phyloP scores from a whole-genome alignment of 2,329 filamentous ascomycete genomes.

The Verticillium albo-atrum region DNA sequence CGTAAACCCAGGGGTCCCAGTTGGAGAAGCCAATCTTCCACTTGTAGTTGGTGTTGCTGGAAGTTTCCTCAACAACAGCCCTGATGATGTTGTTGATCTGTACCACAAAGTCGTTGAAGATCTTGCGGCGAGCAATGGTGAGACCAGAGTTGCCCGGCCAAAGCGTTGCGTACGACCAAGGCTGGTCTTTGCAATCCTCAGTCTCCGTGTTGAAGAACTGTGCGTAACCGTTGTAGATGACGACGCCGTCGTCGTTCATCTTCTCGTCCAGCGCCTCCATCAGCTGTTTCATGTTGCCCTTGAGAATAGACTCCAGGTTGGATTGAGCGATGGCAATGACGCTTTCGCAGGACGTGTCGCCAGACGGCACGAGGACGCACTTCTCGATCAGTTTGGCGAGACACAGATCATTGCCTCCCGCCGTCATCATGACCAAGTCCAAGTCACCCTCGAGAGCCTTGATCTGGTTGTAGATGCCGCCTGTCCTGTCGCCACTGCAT shows the following conservation, averaged over 20 bases:
- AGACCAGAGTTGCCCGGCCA: background rate
- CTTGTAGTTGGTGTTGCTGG: conserved; percentile 6
- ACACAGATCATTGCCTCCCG: conserved; percentile 32
- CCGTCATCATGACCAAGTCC: conserved; percentile 30
- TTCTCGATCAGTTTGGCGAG: conserved; percentile 16
- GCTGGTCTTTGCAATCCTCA: background rate
- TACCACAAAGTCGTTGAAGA: background rate
- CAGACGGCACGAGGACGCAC: conserved; percentile 14
- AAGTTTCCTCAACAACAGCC: conserved; percentile 15
- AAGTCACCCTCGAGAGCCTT: conserved; percentile 17
- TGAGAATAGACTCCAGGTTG: conserved; percentile 21
- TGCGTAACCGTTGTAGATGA: conserved; percentile 24
- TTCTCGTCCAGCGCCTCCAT: conserved; percentile 20
- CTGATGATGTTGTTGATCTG: conserved; percentile 21
- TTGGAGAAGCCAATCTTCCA: conserved; percentile 20
- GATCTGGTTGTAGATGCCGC: conserved; percentile 21
- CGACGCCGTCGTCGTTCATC: conserved; percentile 21
- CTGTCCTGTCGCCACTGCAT: conserved; percentile 20
- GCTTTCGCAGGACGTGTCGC: conserved; percentile 12
- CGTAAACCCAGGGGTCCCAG: conserved; percentile 20
- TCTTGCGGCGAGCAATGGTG: background rate
- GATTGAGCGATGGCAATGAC: conserved; percentile 18
- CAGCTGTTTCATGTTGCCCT: conserved; percentile 19
- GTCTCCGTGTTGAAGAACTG: conserved; percentile 24
- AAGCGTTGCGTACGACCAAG: background rate